phyloP scores from a whole-genome alignment of 2,329 filamentous ascomycete genomes.

The Botrytis paeoniae region DNA sequence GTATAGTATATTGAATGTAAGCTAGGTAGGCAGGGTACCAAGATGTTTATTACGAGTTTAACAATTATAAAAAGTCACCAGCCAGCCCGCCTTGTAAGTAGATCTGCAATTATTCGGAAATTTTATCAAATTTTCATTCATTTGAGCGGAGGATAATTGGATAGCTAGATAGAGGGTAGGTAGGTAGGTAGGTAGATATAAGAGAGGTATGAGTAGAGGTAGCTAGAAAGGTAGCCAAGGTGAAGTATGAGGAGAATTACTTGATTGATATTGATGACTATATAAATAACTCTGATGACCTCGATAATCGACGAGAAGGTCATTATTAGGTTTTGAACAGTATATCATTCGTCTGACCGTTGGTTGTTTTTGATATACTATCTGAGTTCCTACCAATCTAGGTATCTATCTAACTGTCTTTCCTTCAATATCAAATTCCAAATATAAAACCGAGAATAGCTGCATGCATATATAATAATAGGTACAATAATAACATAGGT shows the following conservation, averaged over 20 bases:
- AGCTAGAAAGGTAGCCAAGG: too few species aligned
- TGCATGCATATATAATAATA: too few species aligned
- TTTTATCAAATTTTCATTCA: background rate
- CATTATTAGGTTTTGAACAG: background rate
- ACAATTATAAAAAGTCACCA: background rate
- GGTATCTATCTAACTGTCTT: too few species aligned
- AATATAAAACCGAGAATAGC: too few species aligned
- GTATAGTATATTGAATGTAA: background rate
- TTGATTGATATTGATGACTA: background rate
- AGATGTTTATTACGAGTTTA: background rate
- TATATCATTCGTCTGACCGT: background rate
- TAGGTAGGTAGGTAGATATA: background rate
- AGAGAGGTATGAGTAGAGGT: too few species aligned
- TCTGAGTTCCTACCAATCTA: background rate
- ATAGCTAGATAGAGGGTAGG: background rate
- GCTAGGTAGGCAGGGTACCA: background rate
- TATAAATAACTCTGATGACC: too few species aligned
- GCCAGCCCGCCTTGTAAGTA: background rate
- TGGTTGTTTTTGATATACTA: background rate
- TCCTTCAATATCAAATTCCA: too few species aligned
- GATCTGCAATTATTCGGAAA: constrained; percentile 1
- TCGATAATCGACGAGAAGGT: background rate
- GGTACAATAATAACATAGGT: background rate
- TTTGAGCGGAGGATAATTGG: background rate
- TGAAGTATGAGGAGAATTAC: background rate